A percentile compares a stretch with the other conserved stretches of the same genome.
Evolutionary conservation across 345 rosid species (phyloP).

Genomic region (Melaleuca quinquenervia): DNA sequence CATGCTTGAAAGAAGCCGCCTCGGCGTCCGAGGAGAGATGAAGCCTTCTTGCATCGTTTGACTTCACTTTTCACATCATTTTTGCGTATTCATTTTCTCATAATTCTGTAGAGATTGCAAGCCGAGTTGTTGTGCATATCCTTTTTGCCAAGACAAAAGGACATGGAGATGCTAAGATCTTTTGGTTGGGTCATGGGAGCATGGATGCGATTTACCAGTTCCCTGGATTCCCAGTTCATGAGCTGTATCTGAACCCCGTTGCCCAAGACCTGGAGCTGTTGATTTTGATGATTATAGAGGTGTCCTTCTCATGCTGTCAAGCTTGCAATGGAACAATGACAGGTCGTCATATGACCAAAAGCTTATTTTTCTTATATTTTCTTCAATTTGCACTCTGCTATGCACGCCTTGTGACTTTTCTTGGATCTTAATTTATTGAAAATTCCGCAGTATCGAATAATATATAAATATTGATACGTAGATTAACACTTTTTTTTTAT

Average conservation of each 20-base stretch:
- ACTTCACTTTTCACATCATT: background rate
- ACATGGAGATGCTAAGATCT: background rate
- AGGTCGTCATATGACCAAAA: background rate
- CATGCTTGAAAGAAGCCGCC: slow-evolving; percentile 66
- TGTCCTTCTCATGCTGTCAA: background rate
- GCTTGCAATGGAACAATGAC: background rate
- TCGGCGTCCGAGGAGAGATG: slow-evolving; percentile 27
- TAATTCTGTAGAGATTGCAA: background rate
- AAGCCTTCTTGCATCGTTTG: background rate
- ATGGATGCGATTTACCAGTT: background rate
- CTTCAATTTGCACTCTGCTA: background rate
- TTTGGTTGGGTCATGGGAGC: background rate
- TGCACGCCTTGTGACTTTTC: background rate
- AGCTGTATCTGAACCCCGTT: background rate
- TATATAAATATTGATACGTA: background rate
- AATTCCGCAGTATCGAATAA: background rate
- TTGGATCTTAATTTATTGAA: background rate
- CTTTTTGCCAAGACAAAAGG: background rate
- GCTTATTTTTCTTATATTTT: too few relatives aligned
- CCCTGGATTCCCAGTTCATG: background rate
- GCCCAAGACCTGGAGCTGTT: background rate
- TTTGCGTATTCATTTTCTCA: background rate
- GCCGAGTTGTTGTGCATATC: background rate
- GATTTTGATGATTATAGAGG: background rate
- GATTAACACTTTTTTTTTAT: background rate